phyloP scores from a whole-genome alignment of 768 basidiomycete species.

The Amanita polypyramis region DNA sequence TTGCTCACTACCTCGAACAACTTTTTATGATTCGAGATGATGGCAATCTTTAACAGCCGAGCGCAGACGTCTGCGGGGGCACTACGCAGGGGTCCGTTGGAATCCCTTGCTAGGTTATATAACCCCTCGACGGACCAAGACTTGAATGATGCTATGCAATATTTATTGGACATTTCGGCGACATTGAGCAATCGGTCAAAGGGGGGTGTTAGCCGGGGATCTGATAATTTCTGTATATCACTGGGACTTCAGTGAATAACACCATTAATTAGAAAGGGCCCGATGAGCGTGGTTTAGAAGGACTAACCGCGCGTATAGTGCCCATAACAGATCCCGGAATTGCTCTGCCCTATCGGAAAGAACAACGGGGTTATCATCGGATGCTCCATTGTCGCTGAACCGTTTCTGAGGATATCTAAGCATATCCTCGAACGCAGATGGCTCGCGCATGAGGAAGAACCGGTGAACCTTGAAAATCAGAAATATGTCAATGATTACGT shows the following conservation, averaged over 20 bases:
- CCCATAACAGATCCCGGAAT: slow-evolving; percentile 41
- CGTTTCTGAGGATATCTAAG: slow-evolving; percentile 22
- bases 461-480: slow-evolving; percentile 29
- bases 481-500: background rate
- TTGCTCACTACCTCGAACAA: slow-evolving; percentile 39
- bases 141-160: slow-evolving; percentile 34
- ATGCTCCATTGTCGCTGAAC: slow-evolving; percentile 16
- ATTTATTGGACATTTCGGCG: slow-evolving; percentile 36
- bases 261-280: background rate
- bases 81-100: slow-evolving; percentile 20
- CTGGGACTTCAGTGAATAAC: slow-evolving; percentile 19
- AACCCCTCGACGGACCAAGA: slow-evolving; percentile 32
- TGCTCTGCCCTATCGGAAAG: slow-evolving; percentile 32
- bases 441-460: slow-evolving; percentile 29
- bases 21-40: slow-evolving; percentile 32
- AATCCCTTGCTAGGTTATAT: slow-evolving; percentile 22
- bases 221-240: slow-evolving; percentile 22
- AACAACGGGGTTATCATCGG: slow-evolving; percentile 23
- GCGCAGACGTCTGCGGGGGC: slow-evolving; percentile 26
- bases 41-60: slow-evolving; percentile 40
- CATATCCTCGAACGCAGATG: slow-evolving; percentile 33
- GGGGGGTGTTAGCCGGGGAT: slow-evolving; percentile 14
- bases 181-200: slow-evolving; percentile 36
- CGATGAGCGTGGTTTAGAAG: background rate
- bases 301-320: slow-evolving; percentile 36